These are phyloP conservation scores for Venturia carpophila DNA, from an alignment of 2,329 filamentous ascomycete genomes.

Conservation along the genomic window DNA sequence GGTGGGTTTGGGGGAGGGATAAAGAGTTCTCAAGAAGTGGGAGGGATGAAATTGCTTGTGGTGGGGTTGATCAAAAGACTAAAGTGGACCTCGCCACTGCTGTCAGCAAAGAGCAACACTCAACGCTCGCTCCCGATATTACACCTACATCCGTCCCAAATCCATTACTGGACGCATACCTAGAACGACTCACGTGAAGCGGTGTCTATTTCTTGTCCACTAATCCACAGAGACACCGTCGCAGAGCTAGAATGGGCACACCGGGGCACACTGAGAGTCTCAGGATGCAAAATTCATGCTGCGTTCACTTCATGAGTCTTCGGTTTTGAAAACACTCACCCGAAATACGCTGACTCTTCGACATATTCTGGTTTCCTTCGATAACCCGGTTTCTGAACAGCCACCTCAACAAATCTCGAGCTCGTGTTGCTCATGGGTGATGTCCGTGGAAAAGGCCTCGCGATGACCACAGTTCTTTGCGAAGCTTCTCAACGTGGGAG, in stretches of 20 bases:
- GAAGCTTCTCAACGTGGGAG: too few species aligned
- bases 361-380: not conserved
- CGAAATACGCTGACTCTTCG: not conserved
- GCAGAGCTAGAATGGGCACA: not conserved
- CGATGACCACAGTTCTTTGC: too few species aligned
- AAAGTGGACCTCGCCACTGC: not conserved
- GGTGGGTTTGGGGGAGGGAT: not conserved
- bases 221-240: not conserved
- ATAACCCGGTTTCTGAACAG: not conserved
- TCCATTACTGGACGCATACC: not conserved
- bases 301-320: not conserved
- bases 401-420: not conserved
- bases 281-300: not conserved
- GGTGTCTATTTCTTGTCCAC: not conserved
- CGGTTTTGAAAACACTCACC: not conserved
- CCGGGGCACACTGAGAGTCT: not conserved
- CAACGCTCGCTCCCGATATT: not conserved
- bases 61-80: constrained; percentile 8
- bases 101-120: not conserved
- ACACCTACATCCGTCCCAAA: not conserved
- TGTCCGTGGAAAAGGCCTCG: not conserved
- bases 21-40: too few species aligned
- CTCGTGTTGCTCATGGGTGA: not conserved
- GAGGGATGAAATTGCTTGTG: not conserved
- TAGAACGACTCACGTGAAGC: not conserved